These are phyloP conservation scores for Coriaria nepalensis DNA, from an alignment of 306 rosid genomes.

Conservation along the genomic window DNA sequence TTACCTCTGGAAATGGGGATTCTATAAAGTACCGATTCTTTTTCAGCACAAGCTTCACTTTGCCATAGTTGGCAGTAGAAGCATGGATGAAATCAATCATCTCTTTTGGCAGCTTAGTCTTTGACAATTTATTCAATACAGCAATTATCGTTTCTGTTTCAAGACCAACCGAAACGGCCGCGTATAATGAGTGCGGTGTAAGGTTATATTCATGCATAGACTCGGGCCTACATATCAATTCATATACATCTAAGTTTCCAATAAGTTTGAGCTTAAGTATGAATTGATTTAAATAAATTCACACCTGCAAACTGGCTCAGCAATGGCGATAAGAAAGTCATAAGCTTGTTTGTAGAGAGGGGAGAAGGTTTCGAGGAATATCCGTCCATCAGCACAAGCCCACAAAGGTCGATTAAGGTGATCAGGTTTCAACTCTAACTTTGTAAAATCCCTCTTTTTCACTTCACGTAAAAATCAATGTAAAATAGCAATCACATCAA, in stretches of 20 bases:
- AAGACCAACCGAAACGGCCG: conserved; percentile 90
- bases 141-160: conserved; percentile 73
- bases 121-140: conserved; percentile 74
- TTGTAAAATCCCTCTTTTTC: conserved; percentile 67
- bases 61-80: conserved; percentile 87
- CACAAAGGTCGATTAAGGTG: conserved; percentile 76
- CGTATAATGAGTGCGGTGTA: conserved; percentile 86
- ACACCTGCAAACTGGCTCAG: conserved; percentile 92
- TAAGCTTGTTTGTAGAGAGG: conserved; percentile 88
- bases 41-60: conserved; percentile 93
- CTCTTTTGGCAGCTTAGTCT: conserved; percentile 92
- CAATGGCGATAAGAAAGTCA: conserved; percentile 89
- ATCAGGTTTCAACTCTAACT: conserved; percentile 74
- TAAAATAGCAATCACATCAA: conserved; percentile 5
- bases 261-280: neutral
- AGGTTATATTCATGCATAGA: conserved; percentile 92
- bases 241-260: conserved; percentile 4
- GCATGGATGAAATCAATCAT: conserved; percentile 77
- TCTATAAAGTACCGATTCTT: conserved; percentile 80
- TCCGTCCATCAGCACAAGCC: conserved; percentile 91
- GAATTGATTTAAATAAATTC: conserved; percentile 1
- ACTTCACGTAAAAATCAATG: conserved; percentile 15
- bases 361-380: conserved; percentile 91
- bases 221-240: conserved; percentile 57
- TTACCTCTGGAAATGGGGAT: conserved; percentile 85